A percentile compares a stretch with the other conserved stretches of the same genome.
These are phyloP conservation scores for Lecanicillium sp. DNA, from an alignment of 2,329 filamentous ascomycete genomes.

Conservation along the genomic window DNA sequence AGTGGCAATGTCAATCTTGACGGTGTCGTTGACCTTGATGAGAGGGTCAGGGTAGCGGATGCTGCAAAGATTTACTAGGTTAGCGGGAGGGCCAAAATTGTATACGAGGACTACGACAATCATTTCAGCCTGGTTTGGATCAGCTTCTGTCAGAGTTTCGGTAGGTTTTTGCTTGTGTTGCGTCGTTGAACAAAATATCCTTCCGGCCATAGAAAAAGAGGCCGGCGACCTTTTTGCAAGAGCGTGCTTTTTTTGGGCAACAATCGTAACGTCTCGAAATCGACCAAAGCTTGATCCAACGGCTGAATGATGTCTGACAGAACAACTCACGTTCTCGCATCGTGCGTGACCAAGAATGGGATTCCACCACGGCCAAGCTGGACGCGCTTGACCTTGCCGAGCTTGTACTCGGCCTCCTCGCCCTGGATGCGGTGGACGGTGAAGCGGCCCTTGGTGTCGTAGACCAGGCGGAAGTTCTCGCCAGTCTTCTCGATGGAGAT, in stretches of 20 bases:
- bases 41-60: conserved; percentile 98
- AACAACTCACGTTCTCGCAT: conserved; percentile 99
- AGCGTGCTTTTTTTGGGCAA: no score
- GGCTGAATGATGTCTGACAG: conserved; percentile 97
- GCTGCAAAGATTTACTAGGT: conserved; percentile 43
- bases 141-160: background rate
- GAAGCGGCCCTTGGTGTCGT: conserved; percentile 99
- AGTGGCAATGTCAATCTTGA: conserved; percentile 95
- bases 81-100: conserved; percentile 26
- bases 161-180: conserved; percentile 5
- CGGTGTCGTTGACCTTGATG: conserved; percentile 99
- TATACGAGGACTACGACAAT: conserved; percentile 46
- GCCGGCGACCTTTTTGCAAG: no score
- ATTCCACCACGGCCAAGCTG: conserved; percentile 99
- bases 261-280: conserved; percentile 24
- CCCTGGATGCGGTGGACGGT: conserved; percentile 98
- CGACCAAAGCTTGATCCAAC: conserved; percentile 99
- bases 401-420: conserved; percentile 99
- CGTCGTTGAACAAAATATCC: no score
- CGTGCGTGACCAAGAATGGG: conserved; percentile 99
- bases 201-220: no score
- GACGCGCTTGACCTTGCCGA: conserved; percentile 99
- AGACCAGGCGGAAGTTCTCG: conserved; percentile 99
- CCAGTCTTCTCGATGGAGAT: conserved; percentile 99
- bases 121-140: conserved; percentile 10